Base-by-base conservation (phyloP, 306 rosid genomes). In the Argentina anserina region DNA sequence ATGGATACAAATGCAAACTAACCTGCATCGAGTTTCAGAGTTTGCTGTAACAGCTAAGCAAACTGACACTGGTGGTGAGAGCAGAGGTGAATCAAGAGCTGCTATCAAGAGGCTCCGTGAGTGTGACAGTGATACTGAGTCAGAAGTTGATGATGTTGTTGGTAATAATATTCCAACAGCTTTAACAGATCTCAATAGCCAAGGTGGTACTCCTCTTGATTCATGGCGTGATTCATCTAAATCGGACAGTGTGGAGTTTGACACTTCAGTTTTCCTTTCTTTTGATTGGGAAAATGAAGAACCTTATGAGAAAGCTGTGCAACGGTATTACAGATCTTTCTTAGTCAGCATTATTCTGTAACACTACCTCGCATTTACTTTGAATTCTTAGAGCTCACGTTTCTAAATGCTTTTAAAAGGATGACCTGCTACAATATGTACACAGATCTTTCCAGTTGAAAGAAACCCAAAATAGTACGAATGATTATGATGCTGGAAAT, bases 1-100 rank as follows among this genome's bases (percentile, higher is more conserved):
- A 76, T 93, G 98, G 98, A 93, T 93, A 87, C 98, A 93, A 77
- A 89, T 91, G 94, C 98, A 93, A 83, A 93, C 97, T 67, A 93
- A 93, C 79, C 98, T 89, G 72, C 98, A 93, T 80, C 89, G 97
- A 79, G 98, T 93, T 82, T 90, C 98, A 42, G 98, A 93, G 75
- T 82, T 93, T 87, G 96, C 91, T 50, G 90, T 91, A 78, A 86
- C 88, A 62, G 67, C 84, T n/a, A 83, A 84, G 80, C 96, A 86
- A 83, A 86, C 86, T 81, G 75, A 83, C 37, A 87, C 81, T 76
- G 85, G 67, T 45, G 79, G 65, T 52, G 80, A 79, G 52, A 79
- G 56, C 29, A 79, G 80, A 64, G 73, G 68, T 70, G 96, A 89
- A 84, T 80, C 81, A 79, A 86, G 92, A 81, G 69, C 83, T 42